Conservation (phyloP, 2,329 filamentous ascomycete genomes). For the Thelonectria discophora region DNA sequence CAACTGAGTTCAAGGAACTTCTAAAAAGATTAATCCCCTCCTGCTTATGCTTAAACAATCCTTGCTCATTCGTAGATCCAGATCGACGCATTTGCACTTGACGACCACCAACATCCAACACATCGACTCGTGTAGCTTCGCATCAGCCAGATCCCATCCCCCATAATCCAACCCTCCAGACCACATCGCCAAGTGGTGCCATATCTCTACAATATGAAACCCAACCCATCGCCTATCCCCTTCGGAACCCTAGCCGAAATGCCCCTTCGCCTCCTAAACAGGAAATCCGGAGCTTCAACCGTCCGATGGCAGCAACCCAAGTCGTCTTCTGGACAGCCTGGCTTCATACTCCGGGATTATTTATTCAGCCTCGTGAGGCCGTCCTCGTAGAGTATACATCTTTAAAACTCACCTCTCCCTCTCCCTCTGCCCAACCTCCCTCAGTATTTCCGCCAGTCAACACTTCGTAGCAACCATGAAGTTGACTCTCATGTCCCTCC, state of each 20-base stretch:
- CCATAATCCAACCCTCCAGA: not conserved
- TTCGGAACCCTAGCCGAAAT: not conserved
- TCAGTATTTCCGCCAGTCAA: not conserved
- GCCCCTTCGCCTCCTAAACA: constrained; percentile 27
- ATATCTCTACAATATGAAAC: constrained; percentile 1
- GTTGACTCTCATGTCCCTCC: constrained; percentile 19
- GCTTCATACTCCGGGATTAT: constrained; percentile 19
- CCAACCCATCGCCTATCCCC: not conserved
- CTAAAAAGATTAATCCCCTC: too few relatives aligned
- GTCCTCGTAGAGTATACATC: not conserved
- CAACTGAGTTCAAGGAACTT: too few relatives aligned
- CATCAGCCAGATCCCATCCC: too few relatives aligned
- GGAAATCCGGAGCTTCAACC: constrained; percentile 39
- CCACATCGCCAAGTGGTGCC: not conserved
- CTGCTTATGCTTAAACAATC: not conserved
- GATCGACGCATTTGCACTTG: not conserved
- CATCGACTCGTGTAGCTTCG: not conserved
- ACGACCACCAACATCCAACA: not conserved
- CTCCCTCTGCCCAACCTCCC: not conserved
- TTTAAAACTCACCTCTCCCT: not conserved
- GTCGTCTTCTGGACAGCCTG: constrained; percentile 13
- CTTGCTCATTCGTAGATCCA: not conserved
- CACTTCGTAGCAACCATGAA: constrained; percentile 40
- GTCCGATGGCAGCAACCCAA: constrained; percentile 41
- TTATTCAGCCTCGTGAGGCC: not conserved